Conservation (phyloP, 2,329 filamentous ascomycete genomes). For the Scopulariopsis brevicaulis region DNA sequence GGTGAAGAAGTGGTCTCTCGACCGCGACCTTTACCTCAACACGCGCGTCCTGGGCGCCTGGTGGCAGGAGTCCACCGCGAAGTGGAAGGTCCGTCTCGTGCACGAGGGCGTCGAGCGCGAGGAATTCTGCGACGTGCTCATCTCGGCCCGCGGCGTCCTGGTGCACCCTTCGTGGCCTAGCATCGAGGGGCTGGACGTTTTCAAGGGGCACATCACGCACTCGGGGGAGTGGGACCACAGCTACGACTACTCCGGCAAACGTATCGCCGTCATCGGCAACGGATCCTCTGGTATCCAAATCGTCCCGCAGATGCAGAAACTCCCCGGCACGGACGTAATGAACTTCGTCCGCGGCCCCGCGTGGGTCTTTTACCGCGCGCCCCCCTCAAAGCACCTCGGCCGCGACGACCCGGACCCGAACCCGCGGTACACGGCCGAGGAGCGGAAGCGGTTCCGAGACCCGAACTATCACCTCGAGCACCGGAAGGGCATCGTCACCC, state of each 20-base stretch:
- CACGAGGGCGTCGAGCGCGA: constrained; percentile 20
- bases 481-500: constrained; percentile 43
- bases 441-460: constrained; percentile 45
- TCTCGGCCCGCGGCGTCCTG: constrained; percentile 54
- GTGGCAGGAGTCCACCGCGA: constrained; percentile 13
- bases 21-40: constrained; percentile 21
- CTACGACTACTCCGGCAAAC: constrained; percentile 36
- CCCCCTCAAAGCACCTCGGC: constrained; percentile 41
- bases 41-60: constrained; percentile 18
- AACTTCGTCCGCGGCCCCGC: constrained; percentile 55
- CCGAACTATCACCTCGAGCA: constrained; percentile 49
- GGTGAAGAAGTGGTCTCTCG: constrained; percentile 30
- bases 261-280: constrained; percentile 49
- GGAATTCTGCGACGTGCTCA: constrained; percentile 41
- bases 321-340: constrained; percentile 37
- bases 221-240: constrained; percentile 47
- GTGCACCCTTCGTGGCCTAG: constrained; percentile 46
- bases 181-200: constrained; percentile 44
- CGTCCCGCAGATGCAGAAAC: constrained; percentile 40
- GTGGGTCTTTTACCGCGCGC: constrained; percentile 45
- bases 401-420: constrained; percentile 41
- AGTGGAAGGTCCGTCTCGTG: constrained; percentile 27
- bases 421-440: constrained; percentile 44
- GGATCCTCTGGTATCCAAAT: constrained; percentile 50
- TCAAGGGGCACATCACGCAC: constrained; percentile 44